Base-by-base conservation (phyloP, 2,329 filamentous ascomycete species). In the Ophiocordyceps australis region DNA sequence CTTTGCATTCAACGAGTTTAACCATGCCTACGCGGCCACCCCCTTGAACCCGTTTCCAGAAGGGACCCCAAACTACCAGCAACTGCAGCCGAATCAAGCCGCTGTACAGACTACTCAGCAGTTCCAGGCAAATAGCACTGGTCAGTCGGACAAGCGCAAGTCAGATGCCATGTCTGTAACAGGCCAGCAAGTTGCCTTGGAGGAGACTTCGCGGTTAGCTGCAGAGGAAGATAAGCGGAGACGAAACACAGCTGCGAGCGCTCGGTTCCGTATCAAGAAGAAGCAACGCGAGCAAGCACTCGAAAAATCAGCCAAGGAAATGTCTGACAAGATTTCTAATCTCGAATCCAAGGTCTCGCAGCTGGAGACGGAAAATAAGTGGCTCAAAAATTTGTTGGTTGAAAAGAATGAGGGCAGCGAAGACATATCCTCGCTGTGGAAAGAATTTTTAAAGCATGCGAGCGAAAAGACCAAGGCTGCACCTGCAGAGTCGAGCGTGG, bases 231-330 rank as follows among this genome's bases (percentile, higher is more conserved):
- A 92, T 48, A 91, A 91, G 57, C 75, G 82, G 25, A 72, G 81
- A 31, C 73, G 82, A 35, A 92, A 92, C 55, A 91, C 83, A 3
- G 82, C 82, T 17, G 82, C 82, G 28, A 83, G 75, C 36, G 82
- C 82, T 12, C 76, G 82, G 25, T 92, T 92, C 64, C 76, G 82
- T 31, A 72, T 89, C 46, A 92, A 92, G 71, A 92, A 92, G 74
- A 92, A 92, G 69, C 80, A 89, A 55, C 75, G 82, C 26, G 82
- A 92, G 57, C 78, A 85, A 50, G 76, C 79, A 7, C 69, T 91
- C 27, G 80, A 86, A 50, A 72, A 71, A 42, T 75, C 71, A 4
- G 74, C 81, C 40, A 82, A 83, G 50, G 82, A 91, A 38, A 79
- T 86, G 54, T 69, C 69, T 16, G 78, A 89, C 23, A 83, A 83